Conservation (phyloP, 176 grass and related monocot species). For the Rhipidocladum racemiflorum region DNA sequence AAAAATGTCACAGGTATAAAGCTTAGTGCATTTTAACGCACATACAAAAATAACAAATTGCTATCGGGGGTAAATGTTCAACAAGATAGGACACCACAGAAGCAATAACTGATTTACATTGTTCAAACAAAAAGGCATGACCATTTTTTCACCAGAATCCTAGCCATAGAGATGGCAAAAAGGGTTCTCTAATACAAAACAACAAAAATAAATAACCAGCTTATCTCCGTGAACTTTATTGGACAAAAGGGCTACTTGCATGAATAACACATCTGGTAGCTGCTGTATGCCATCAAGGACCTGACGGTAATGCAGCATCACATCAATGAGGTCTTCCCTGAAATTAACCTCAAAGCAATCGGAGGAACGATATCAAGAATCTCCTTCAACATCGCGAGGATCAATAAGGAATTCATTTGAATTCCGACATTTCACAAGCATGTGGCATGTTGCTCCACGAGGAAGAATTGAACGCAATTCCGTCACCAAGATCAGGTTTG, state of each 20-base stretch:
- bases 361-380: slow-evolving; percentile 20
- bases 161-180: slow-evolving; percentile 36
- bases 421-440: slow-evolving; percentile 54
- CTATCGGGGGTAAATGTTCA: not conserved
- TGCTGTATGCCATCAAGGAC: slow-evolving; percentile 25
- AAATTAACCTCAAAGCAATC: slow-evolving; percentile 32
- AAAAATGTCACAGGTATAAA: not conserved
- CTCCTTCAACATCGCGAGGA: not conserved
- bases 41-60: not conserved
- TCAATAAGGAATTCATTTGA: slow-evolving; percentile 45
- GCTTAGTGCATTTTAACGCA: not conserved
- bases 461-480: slow-evolving; percentile 33
- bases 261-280: slow-evolving; percentile 22
- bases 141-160: slow-evolving; percentile 24
- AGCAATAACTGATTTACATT: slow-evolving; percentile 28
- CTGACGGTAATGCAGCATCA: slow-evolving; percentile 17
- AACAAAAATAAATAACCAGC: slow-evolving; percentile 31
- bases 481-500: slow-evolving; percentile 35
- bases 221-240: slow-evolving; percentile 51
- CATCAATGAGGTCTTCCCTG: slow-evolving; percentile 25
- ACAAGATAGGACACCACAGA: not conserved
- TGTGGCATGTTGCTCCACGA: slow-evolving; percentile 64
- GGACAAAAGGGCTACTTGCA: slow-evolving; percentile 35
- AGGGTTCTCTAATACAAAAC: slow-evolving; percentile 28
- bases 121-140: slow-evolving; percentile 36